A percentile compares a stretch with the other conserved stretches of the same genome.
Evolutionary conservation across 352 stramenopile species (phyloP).

Genomic region (Globisporangium nodosum): DNA sequence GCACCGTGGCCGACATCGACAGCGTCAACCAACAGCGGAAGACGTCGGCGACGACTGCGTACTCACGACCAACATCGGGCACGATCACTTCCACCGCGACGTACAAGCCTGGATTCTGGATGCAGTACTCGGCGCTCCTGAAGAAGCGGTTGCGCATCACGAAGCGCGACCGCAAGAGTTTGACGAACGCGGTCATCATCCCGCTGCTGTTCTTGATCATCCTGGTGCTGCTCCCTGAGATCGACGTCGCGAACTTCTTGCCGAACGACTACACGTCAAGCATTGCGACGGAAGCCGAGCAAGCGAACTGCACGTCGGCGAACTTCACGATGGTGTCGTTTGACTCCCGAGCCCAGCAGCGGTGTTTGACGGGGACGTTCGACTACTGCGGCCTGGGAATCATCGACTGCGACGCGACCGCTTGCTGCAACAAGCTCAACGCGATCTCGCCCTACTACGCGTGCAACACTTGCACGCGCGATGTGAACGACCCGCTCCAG

Average conservation of each 20-base stretch:
- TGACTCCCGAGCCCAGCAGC: slow-evolving; percentile 5
- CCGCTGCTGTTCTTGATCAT: slow-evolving; percentile 58
- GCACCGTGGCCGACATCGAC: slow-evolving; percentile 18
- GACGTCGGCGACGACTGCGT: slow-evolving; percentile 28
- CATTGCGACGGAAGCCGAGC: slow-evolving; percentile 15
- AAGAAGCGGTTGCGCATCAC: slow-evolving; percentile 60
- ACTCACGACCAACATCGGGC: slow-evolving; percentile 20
- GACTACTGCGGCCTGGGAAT: slow-evolving; percentile 37
- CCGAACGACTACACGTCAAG: slow-evolving; percentile 23
- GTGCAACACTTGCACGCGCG: slow-evolving; percentile 21
- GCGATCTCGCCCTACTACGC: slow-evolving; percentile 33
- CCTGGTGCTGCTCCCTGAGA: slow-evolving; percentile 39
- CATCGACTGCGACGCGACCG: slow-evolving; percentile 26
- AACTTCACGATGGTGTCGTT: slow-evolving; percentile 23
- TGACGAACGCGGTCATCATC: slow-evolving; percentile 52
- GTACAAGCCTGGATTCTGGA: slow-evolving; percentile 21
- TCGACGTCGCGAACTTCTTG: slow-evolving; percentile 43
- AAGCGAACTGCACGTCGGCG: slow-evolving; percentile 17
- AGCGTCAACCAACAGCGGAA: slow-evolving; percentile 26
- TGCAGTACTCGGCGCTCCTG: slow-evolving; percentile 43
- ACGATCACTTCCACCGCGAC: slow-evolving; percentile 20
- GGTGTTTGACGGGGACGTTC: slow-evolving; percentile 11
- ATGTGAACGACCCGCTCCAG: not conserved
- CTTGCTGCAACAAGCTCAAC: slow-evolving; percentile 33
- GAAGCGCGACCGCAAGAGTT: slow-evolving; percentile 55